Conservation (phyloP, 345 rosid genomes). For the Euphorbia peplus region DNA sequence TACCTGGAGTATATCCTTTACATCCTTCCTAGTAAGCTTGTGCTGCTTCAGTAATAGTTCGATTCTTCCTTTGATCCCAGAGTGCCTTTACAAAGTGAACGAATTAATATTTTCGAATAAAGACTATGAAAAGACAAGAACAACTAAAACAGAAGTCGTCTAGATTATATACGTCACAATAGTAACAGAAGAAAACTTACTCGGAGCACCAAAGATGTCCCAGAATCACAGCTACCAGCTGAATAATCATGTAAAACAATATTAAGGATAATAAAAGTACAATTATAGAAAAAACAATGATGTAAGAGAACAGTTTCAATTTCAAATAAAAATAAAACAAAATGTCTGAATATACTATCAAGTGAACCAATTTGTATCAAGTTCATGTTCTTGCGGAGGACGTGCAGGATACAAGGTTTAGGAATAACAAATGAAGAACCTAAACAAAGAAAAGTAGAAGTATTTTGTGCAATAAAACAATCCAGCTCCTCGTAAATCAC, state of each 20-base stretch:
- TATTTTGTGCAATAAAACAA: no score
- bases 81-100: slow-evolving; percentile 46
- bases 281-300: neutral
- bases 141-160: slow-evolving; percentile 1
- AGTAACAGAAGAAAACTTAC: slow-evolving; percentile 45
- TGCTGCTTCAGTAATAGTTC: slow-evolving; percentile 91
- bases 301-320: neutral
- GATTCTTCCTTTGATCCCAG: slow-evolving; percentile 73
- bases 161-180: slow-evolving; percentile 1
- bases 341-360: no score
- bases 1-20: slow-evolving; percentile 87
- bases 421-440: neutral
- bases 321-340: neutral
- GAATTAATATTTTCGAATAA: neutral
- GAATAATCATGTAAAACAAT: slow-evolving; percentile 30
- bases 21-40: slow-evolving; percentile 67
- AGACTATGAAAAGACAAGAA: slow-evolving; percentile 1
- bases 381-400: neutral
- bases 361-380: neutral
- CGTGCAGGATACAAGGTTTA: neutral
- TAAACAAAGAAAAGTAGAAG: neutral
- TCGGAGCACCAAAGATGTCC: slow-evolving; percentile 97
- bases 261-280: neutral
- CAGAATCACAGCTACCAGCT: slow-evolving; percentile 79
- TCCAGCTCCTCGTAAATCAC: no score